A percentile compares a stretch with the other conserved stretches of the same genome.
phyloP scores from a whole-genome alignment of 345 rosid genomes.

The Trapa incisa region DNA sequence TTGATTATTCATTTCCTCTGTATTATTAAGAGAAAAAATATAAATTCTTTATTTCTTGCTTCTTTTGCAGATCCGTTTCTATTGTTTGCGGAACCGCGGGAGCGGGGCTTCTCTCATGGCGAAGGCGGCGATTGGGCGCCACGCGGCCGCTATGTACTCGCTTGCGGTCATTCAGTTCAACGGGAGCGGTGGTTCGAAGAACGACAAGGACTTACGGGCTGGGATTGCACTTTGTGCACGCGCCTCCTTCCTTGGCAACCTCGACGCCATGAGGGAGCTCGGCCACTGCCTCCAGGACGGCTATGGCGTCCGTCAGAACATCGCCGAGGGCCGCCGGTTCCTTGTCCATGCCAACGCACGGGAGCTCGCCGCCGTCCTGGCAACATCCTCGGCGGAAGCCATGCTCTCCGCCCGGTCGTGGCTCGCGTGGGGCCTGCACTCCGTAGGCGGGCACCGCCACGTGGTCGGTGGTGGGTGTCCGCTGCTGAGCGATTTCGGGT shows the following conservation, averaged over 20 bases:
- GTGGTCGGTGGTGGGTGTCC: constrained; percentile 43
- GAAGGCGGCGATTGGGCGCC: constrained; percentile 22
- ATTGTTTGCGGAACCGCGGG: constrained; percentile 19
- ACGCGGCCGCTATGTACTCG: constrained; percentile 23
- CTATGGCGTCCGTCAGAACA: constrained; percentile 24
- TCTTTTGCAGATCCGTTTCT: constrained; percentile 19
- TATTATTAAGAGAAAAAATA: not conserved
- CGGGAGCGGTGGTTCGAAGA: constrained; percentile 26
- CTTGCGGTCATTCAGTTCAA: constrained; percentile 28
- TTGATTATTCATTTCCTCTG: not conserved
- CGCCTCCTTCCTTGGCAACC: constrained; percentile 25
- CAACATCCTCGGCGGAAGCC: constrained; percentile 15
- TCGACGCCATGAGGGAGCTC: constrained; percentile 26
- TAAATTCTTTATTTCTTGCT: not conserved
- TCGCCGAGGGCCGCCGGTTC: constrained; percentile 23
- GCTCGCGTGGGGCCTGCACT: constrained; percentile 28
- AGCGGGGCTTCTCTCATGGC: constrained; percentile 28
- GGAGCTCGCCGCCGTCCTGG: constrained; percentile 16
- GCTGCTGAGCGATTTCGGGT: constrained; percentile 82
- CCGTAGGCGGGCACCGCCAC: constrained; percentile 12
- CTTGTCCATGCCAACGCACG: constrained; percentile 30
- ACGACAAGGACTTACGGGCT: constrained; percentile 25
- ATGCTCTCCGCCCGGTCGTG: constrained; percentile 17
- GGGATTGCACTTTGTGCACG: constrained; percentile 27
- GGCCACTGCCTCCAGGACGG: constrained; percentile 32